phyloP scores from a whole-genome alignment of 306 rosid species.

The Acacia melanoxylon region DNA sequence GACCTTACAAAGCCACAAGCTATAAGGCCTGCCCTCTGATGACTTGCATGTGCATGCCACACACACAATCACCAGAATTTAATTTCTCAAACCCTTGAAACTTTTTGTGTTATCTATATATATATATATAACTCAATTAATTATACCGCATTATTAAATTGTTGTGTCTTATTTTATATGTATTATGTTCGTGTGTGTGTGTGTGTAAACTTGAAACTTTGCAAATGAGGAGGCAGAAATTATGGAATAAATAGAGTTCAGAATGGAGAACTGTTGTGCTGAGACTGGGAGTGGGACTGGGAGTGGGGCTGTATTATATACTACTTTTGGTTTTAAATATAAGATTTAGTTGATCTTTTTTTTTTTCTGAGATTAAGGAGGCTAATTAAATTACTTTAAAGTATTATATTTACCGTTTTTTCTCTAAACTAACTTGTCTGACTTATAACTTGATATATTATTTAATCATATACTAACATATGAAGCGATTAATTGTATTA shows the following conservation, averaged over 20 bases:
- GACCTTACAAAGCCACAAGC: conserved; percentile 6
- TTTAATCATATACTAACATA: no score
- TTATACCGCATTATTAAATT: neutral
- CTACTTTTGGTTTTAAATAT: no score
- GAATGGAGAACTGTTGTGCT: neutral
- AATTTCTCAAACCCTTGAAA: neutral
- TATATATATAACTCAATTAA: no score
- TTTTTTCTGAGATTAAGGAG: no score
- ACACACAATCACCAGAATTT: neutral
- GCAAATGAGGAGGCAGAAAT: neutral
- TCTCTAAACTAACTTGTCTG: no score
- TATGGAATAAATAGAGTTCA: conserved; percentile 23
- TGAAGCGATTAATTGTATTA: no score
- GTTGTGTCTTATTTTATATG: neutral
- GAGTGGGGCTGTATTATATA: neutral
- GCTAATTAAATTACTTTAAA: no score
- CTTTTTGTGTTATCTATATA: neutral
- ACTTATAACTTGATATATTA: no score
- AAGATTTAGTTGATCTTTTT: no score
- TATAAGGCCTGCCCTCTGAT: neutral
- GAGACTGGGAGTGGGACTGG: conserved; percentile 12
- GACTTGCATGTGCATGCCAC: neutral
- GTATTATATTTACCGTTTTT: no score
- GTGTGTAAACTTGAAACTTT: neutral
- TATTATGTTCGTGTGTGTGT: neutral